Evolutionary conservation across 148 eudicot species (phyloP), one percentile per base, ranked within the genome.

Genomic region (Amaranthus palmeri): DNA sequence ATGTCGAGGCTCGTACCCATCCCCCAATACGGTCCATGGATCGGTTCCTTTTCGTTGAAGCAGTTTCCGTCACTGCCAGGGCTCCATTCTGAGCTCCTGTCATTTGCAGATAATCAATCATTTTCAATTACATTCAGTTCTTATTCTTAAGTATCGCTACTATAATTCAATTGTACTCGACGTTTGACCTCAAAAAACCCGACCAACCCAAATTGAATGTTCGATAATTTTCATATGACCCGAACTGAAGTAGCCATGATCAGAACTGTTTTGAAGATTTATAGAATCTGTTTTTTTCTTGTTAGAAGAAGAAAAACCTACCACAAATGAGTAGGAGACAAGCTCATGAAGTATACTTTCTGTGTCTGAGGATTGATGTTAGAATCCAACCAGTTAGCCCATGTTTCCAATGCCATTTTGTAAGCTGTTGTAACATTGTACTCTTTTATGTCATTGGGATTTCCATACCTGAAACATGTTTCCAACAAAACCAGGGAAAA

Each of bases 321-420:
- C 98, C 98, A 93, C 70, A 93, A 72, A 79, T 93, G 98, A 44
- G 98, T 93, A 71, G 98, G 97, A 73, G 98, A 93, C 86, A 91
- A 80, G 74, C 91, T 93, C 84, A 86, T 88, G 80, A 93, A 93
- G 74, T 80, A 93, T 64, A 93, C 87, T 78, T 84, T 88, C 55
- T 93, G 98, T 12, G 65, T 79, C 25, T 51, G 68, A 54, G 96
- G 81, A 65, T 91, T 84, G 70, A 93, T 86, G 72, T 83, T 86
- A 10, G 83, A 77, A 14, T 93, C 92, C 78, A 93, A 72, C 98
- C 98, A 93, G 10, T 88, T 85, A 54, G 90, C 91, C 98, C 98
- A 93, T 11, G 96, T 91, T 73, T 93, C 81, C 77, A 93, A 6
- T 69, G 98, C 97, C 73, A 89, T 65, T 73, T 68, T 87, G 73